These are phyloP conservation scores for Arthrinium puccinioides DNA, from an alignment of 2,329 filamentous ascomycete genomes.

Conservation along the genomic window DNA sequence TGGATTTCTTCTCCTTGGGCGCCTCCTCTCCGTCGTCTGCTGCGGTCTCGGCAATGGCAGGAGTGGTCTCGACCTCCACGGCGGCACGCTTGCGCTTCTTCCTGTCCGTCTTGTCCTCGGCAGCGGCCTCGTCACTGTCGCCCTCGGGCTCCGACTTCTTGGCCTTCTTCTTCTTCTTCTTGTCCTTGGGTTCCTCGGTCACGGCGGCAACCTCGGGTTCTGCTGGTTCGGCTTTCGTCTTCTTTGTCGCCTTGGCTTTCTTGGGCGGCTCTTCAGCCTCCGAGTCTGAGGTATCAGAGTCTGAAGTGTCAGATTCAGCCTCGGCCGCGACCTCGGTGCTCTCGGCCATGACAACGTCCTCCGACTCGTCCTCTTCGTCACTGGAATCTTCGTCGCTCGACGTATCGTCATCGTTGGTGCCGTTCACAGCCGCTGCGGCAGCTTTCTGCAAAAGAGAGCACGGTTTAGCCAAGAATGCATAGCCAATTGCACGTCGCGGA, in stretches of 20 bases:
- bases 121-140: constrained; percentile 4
- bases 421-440: too few relatives aligned
- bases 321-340: neutral
- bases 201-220: constrained; percentile 4
- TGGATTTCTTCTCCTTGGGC: constrained; percentile 17
- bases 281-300: too few relatives aligned
- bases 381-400: too few relatives aligned
- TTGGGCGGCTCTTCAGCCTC: constrained; percentile 7
- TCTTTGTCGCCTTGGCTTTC: constrained; percentile 20
- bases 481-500: too few relatives aligned
- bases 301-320: too few relatives aligned
- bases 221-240: neutral
- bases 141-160: constrained; percentile 19
- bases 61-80: constrained; percentile 9
- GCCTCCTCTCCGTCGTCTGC: constrained; percentile 6
- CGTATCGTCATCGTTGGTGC: too few relatives aligned
- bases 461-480: neutral
- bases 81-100: constrained; percentile 14
- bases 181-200: constrained; percentile 16
- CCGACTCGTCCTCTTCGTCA: neutral
- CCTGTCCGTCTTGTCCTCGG: constrained; percentile 3
- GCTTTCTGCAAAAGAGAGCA: too few relatives aligned
- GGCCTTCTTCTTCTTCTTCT: constrained; percentile 22
- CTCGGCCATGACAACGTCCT: neutral
- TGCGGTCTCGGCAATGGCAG: constrained; percentile 1